Evolutionary conservation across 208 protist species (phyloP).

Genomic region (Crithidia bombi): DNA sequence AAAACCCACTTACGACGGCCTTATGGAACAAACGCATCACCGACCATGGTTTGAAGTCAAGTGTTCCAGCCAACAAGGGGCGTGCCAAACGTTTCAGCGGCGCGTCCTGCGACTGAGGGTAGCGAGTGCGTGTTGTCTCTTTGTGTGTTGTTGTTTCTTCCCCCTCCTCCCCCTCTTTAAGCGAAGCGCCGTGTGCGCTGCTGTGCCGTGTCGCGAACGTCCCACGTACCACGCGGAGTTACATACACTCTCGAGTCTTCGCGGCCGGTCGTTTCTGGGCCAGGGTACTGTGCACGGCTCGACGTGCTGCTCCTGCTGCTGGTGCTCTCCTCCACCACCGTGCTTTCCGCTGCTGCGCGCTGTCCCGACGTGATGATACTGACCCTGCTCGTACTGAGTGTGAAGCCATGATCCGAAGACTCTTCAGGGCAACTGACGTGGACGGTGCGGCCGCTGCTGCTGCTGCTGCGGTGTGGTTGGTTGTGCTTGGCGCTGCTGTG

Average conservation of each 20-base stretch:
- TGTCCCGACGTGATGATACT: conserved; percentile 31
- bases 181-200: neutral
- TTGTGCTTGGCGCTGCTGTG: neutral
- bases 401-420: conserved; percentile 37
- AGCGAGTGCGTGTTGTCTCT: conserved; percentile 4
- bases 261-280: conserved; percentile 31
- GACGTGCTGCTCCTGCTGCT: too few species aligned
- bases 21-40: conserved; percentile 15
- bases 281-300: conserved; percentile 10
- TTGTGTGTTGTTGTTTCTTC: neutral
- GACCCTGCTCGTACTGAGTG: conserved; percentile 40
- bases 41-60: conserved; percentile 62
- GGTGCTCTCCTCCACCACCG: neutral
- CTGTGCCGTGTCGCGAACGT: conserved; percentile 13
- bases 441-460: conserved; percentile 7
- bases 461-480: neutral
- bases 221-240: conserved; percentile 25
- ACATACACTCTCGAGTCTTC: conserved; percentile 21
- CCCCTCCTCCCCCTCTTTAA: neutral
- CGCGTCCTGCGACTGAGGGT: conserved; percentile 57
- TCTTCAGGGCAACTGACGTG: conserved; percentile 37
- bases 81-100: conserved; percentile 57
- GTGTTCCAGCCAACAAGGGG: conserved; percentile 48
- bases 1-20: conserved; percentile 10
- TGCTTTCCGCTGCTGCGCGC: neutral